phyloP scores from a whole-genome alignment of 2,329 filamentous ascomycete genomes.

The Ophiostoma populinum region DNA sequence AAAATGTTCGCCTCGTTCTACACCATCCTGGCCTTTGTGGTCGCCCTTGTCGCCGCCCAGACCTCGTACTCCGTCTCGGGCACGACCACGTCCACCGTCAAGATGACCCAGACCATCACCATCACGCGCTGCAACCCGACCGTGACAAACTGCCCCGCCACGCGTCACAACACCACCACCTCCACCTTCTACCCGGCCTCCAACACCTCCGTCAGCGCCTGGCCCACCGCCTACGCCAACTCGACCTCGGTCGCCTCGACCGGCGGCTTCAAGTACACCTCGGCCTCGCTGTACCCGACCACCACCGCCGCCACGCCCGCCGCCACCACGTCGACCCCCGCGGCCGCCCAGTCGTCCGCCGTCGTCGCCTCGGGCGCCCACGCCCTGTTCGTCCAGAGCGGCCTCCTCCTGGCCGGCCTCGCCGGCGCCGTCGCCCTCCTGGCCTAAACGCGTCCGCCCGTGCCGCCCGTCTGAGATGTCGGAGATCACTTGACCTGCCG shows the following conservation, averaged over 20 bases:
- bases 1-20: slow-evolving; percentile 9
- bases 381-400: slow-evolving; percentile 22
- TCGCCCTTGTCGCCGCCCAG: slow-evolving; percentile 19
- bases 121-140: slow-evolving; percentile 30
- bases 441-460: slow-evolving; percentile 13
- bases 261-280: slow-evolving; percentile 6
- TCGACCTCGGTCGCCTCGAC: slow-evolving; percentile 13
- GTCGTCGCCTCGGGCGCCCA: slow-evolving; percentile 16
- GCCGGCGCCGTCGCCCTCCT: slow-evolving; percentile 24
- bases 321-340: slow-evolving; percentile 10
- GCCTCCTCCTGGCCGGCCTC: slow-evolving; percentile 22
- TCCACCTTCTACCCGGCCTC: slow-evolving; percentile 10
- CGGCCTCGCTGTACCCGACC: slow-evolving; percentile 1
- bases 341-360: slow-evolving; percentile 4
- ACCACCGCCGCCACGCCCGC: slow-evolving; percentile 5
- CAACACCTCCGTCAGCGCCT: slow-evolving; percentile 11
- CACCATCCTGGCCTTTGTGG: slow-evolving; percentile 19
- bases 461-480: not conserved
- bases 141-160: slow-evolving; percentile 25
- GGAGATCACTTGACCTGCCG: too few species aligned
- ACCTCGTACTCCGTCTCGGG: slow-evolving; percentile 13
- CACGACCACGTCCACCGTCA: slow-evolving; percentile 28
- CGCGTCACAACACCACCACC: slow-evolving; percentile 15
- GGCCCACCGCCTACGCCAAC: slow-evolving; percentile 13
- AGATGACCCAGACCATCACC: slow-evolving; percentile 27